phyloP scores from a whole-genome alignment of 2,329 filamentous ascomycete species.

The Xylaria multiplex region DNA sequence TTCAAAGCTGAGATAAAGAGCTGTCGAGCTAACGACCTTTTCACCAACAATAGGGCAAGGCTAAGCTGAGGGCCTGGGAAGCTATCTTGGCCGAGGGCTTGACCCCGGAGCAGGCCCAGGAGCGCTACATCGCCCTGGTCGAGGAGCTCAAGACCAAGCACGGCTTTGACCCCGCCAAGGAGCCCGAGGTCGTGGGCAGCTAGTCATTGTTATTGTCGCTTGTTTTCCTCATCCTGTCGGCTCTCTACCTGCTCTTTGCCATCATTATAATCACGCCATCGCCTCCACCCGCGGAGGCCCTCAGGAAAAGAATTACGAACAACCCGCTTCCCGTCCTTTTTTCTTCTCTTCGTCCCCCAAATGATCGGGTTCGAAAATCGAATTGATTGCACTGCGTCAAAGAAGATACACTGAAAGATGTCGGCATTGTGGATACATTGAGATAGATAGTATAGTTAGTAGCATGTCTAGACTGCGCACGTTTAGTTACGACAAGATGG shows the following conservation, averaged over 20 bases:
- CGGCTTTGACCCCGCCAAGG: conserved; percentile 73
- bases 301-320: background rate
- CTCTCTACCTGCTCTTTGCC: conserved; percentile 14
- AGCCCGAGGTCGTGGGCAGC: conserved; percentile 63
- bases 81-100: conserved; percentile 71
- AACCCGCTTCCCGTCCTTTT: background rate
- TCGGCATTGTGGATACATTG: background rate
- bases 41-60: conserved; percentile 69
- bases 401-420: conserved; percentile 1
- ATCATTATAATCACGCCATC: background rate
- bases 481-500: background rate
- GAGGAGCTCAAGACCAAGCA: conserved; percentile 76
- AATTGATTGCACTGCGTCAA: background rate
- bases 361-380: background rate
- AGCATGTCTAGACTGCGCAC: conserved; percentile 11
- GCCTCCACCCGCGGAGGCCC: no score
- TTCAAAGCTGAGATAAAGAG: conserved; percentile 12
- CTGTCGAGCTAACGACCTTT: conserved; percentile 11
- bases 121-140: conserved; percentile 78
- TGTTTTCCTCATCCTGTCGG: conserved; percentile 24
- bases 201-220: conserved; percentile 33
- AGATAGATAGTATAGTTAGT: conserved; percentile 16
- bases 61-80: conserved; percentile 83
- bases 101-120: conserved; percentile 74
- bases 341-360: background rate